Evolutionary conservation across 2,329 filamentous ascomycete genomes (phyloP).

Genomic region (Hypoxylon sp.): DNA sequence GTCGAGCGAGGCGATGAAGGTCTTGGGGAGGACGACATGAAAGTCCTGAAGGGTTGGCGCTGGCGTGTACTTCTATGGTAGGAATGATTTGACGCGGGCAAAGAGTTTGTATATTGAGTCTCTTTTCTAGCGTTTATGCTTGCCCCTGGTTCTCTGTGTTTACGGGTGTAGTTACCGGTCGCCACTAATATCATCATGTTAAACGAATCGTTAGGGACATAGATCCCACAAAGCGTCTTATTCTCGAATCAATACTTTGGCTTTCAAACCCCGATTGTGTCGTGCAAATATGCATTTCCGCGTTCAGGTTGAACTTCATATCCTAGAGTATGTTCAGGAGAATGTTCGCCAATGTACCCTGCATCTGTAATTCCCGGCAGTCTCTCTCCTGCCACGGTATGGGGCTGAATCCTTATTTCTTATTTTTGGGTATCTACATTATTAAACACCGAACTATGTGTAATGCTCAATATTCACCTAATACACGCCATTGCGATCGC

Average conservation of each 20-base stretch:
- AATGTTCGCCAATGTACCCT: neutral
- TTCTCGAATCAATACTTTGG: neutral
- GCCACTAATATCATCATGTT: neutral
- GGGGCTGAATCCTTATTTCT: conserved; percentile 20
- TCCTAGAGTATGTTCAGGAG: neutral
- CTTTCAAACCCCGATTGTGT: neutral
- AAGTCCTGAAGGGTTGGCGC: conserved; percentile 67
- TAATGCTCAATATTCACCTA: conserved; percentile 45
- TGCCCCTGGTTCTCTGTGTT: neutral
- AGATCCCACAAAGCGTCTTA: neutral
- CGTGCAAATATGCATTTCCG: neutral
- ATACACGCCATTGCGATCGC: conserved; percentile 51
- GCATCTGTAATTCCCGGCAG: neutral
- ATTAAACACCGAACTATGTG: conserved; percentile 29
- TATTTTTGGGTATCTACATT: conserved; percentile 50
- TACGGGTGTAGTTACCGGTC: neutral
- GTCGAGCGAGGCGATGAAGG: conserved; percentile 64
- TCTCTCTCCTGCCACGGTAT: neutral
- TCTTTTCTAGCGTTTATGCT: neutral
- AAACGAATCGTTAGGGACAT: neutral
- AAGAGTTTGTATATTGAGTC: neutral
- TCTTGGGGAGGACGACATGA: conserved; percentile 65
- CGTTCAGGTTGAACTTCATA: neutral
- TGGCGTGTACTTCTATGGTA: conserved; percentile 68
- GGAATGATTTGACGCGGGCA: conserved; percentile 36